Evolutionary conservation across 176 grass and related monocot species (phyloP), one percentile per base, ranked within the genome.

Genomic region (Juncus effusus): DNA sequence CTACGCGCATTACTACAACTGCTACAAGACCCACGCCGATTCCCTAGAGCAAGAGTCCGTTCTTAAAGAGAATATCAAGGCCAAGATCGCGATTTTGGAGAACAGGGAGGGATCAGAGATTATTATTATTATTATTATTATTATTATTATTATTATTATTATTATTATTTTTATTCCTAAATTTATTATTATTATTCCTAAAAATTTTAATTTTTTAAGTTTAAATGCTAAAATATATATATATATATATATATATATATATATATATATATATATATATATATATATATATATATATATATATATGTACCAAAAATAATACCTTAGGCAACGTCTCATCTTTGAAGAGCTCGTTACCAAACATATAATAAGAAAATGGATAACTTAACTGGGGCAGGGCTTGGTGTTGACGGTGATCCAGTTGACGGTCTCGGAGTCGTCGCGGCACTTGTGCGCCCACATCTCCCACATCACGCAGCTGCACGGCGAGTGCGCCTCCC

Each of bases 41-140:
- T 86, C 83, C 50, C 42, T 86, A 50, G 78, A 78, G 68, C 78
- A 81, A 50, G 83, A 86, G 67, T 56, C 61, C 15, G 59, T 65
- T 19, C 83, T 86, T 28, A 78, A 81, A 62, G 64, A 74, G 40
- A 85, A 82, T 5, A 90, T 90, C 49, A 85, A 94, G 73, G 79
- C 76, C 53, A 99, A 87, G 81, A 94, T 94, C 77, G 88, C 83
- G 51, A 84, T 88, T 36, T 90, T 85, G 69, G 95, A 94, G 83
- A 99, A 94, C 67, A 89, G 89, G 83, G 88, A 99, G 52, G 89
- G 88, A 14, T 94, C 63, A 99, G 93, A 72, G 95, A 94, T 70
- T 87, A 87, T 65, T 82, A 51, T n/a, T 6, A 49, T 14, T 49
- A 10, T 65, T 10, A 42, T n/a, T n/a, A n/a, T n/a, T 0, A 28